Evolutionary conservation across 805 yeast genomes (phyloP).

Genomic region (Starmerella vaccinii): DNA sequence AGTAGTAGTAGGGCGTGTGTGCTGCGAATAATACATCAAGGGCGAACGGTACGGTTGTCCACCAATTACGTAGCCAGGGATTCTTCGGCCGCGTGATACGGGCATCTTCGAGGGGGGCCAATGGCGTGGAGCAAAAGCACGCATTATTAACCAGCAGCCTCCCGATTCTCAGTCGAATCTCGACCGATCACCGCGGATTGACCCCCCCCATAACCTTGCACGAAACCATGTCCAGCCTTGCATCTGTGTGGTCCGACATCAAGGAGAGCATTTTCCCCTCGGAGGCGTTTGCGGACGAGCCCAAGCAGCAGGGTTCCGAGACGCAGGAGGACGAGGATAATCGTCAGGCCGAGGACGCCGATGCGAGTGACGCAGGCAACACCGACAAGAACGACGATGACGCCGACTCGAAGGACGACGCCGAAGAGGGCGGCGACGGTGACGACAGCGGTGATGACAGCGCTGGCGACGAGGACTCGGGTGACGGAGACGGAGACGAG

Average conservation of each 20-base stretch:
- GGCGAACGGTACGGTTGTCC: not conserved
- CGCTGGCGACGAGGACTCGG: conserved; percentile 30
- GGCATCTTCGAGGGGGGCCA: conserved; percentile 6
- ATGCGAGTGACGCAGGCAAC: conserved; percentile 23
- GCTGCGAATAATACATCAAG: not conserved
- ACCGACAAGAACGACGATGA: conserved; percentile 32
- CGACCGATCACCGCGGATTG: conserved; percentile 3
- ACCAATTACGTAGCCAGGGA: conserved; percentile 1
- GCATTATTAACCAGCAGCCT: conserved; percentile 17
- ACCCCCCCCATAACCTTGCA: not conserved
- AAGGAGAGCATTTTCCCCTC: conserved; percentile 73
- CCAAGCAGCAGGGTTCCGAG: not conserved
- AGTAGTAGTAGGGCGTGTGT: too few species aligned
- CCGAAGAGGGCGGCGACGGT: conserved; percentile 9
- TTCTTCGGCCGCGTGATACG: conserved; percentile 9
- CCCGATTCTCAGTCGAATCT: conserved; percentile 3
- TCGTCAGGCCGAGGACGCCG: conserved; percentile 13
- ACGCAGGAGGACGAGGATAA: conserved; percentile 8
- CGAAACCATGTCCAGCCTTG: conserved; percentile 23
- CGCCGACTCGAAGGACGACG: conserved; percentile 31
- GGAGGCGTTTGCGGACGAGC: conserved; percentile 65
- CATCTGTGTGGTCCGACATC: conserved; percentile 50
- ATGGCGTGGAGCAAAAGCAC: conserved; percentile 14
- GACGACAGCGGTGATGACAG: conserved; percentile 27
- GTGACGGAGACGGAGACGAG: not conserved